Evolutionary conservation across 495 filamentous ascomycete species (phyloP), one percentile per base, ranked within the genome.

Genomic region (Hypoxylon lenormandii): DNA sequence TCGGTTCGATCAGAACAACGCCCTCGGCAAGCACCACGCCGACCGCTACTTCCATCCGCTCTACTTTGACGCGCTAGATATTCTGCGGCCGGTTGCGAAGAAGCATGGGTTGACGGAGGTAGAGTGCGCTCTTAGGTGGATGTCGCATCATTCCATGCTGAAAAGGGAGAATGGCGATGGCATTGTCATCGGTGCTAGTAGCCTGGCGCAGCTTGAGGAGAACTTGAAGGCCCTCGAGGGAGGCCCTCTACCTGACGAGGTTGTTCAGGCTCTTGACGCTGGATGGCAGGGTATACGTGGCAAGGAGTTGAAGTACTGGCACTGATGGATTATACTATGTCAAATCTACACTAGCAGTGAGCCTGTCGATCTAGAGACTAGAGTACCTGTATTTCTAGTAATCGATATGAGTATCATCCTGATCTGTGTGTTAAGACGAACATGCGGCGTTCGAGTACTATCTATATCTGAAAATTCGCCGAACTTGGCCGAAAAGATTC

Each of bases 151-250:
- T 70, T 76, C 72, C 2, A 13, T 72, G 55, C 33, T 84, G 60
- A 78, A 75, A 48, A 70, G 69, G 33, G 74, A 82, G 64, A 52
- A 74, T 15, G 75, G 75, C 0, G 85, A 87, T 70, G 85, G 81
- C 0, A 70, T 87, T n/a, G 80, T 87, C 60, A 83, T 87, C 61
- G 85, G 85, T 1, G 79, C 82, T 0, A 84, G 81, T 57, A 84
- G 77, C 52, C 66, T 78, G 13, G 45, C 71, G 40, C 84, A 87
- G 67, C 69, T 87, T 30, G 78, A 82, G 69, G 71, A 75, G 46
- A 87, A 87, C 69, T 58, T 87, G 63, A 72, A 70, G 40, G 81
- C 81, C 69, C 66, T 87, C 23, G 81, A 85, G 63, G 85, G 86
- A 70, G 84, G 81, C 11, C 79, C 82, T 13, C 70, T 88, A 70